phyloP scores from a whole-genome alignment of 1,284 basidiomycete genomes.

The Moesziomyces parantarcticus region DNA sequence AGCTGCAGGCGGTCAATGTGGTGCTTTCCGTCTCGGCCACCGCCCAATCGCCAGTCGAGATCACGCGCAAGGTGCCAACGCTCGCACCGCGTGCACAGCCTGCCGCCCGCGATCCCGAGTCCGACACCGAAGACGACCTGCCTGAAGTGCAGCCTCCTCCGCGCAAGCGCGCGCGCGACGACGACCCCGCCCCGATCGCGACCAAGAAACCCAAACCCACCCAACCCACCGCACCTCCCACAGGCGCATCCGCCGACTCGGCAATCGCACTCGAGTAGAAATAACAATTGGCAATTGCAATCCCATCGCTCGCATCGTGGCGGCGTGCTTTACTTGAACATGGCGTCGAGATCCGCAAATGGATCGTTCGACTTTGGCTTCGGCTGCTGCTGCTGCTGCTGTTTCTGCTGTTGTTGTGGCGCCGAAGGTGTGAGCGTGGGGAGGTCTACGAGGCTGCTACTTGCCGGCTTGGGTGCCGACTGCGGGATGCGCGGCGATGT shows the following conservation, averaged over 20 bases:
- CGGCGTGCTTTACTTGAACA: slow-evolving; percentile 46
- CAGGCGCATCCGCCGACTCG: slow-evolving; percentile 6
- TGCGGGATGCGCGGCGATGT: slow-evolving; percentile 33
- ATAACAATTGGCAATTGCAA: neutral
- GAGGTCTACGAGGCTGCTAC: slow-evolving; percentile 14
- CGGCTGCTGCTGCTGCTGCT: slow-evolving; percentile 12
- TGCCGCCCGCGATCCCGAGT: neutral
- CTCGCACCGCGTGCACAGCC: neutral
- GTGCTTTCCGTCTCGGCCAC: slow-evolving; percentile 27
- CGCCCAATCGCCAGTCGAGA: slow-evolving; percentile 8
- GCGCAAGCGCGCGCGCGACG: neutral
- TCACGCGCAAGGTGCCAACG: slow-evolving; percentile 6
- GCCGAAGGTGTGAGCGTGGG: slow-evolving; percentile 23
- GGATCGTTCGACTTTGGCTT: slow-evolving; percentile 51
- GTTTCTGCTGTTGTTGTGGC: neutral
- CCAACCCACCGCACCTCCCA: neutral
- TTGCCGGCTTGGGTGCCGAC: neutral
- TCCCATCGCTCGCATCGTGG: too few relatives aligned
- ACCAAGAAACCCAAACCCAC: slow-evolving; percentile 15
- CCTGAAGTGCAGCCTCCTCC: neutral
- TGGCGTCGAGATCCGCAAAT: slow-evolving; percentile 60
- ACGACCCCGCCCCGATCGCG: neutral
- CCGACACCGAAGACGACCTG: slow-evolving; percentile 9
- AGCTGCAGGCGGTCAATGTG: slow-evolving; percentile 47
- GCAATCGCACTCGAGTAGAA: slow-evolving; percentile 26